Base-by-base conservation (phyloP, 2,329 filamentous ascomycete genomes). In the Bipolaris victoriae region DNA sequence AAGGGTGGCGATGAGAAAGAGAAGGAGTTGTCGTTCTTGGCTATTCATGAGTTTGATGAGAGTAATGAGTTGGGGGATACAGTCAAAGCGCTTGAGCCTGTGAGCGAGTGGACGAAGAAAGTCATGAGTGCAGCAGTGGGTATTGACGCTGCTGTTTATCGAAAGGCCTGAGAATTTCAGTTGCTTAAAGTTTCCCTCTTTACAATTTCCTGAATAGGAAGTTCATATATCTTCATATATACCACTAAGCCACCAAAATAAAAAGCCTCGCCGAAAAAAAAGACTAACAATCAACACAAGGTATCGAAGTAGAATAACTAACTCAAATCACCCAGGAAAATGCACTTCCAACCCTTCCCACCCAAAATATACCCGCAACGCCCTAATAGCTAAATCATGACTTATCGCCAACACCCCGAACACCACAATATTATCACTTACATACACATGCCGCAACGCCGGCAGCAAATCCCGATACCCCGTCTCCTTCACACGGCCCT, bases 51-150 rank as follows among this genome's bases (percentile, higher is more conserved):
- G 43, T 75, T 74, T 46, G 65, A 62, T 3, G 65, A 69, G 33
- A 63, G 59, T 0, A 58, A 74, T 22, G 60, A 66, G 41, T 37
- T 75, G 20, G 70, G 70, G 7, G 63, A 58, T n/a, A 56, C 70
- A 22, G 69, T 74, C 1, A 52, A 62, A 26, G 59, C 69, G 5
- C 49, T 72, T 35, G 60, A 74, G 16, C 71, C 70, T 0, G 68
- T 74, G 46, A 71, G 64, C 7, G 65, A 70, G 4, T 74, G 72
- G 71, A 74, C 71, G 11, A 71, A 71, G 61, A 68, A 53, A 41
- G 57, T 64, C 7, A 67, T 71, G 65, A 49, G 37, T 2, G 52
- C 61, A 11, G 67, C 64, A 22, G 63, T 63, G 39, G 60, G 55
- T 15, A 70, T 73, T 50, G 71, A 74, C 59, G 69, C 67, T 16